Percentiles rank a stretch among this genome's conserved stretches.
Conservation (phyloP, 352 stramenopile species). For the Phytophthora podocarpi region DNA sequence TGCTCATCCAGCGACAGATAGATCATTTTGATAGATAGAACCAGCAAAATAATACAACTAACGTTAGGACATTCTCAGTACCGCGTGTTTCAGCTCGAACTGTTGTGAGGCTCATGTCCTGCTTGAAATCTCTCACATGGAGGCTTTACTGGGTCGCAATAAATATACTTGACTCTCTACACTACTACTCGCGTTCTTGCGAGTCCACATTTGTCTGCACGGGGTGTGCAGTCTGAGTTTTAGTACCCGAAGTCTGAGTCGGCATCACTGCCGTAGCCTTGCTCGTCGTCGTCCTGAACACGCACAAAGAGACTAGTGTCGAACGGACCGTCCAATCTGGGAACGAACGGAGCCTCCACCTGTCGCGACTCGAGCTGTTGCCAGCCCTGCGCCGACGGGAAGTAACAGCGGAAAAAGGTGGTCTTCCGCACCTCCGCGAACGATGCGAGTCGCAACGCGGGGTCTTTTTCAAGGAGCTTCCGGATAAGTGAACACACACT, state of each 20-base stretch:
- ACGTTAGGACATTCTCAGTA: too few species aligned
- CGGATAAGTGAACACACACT: conserved; percentile 54
- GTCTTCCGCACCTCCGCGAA: conserved; percentile 50
- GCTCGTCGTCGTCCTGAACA: conserved; percentile 43
- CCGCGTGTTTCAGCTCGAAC: conserved; percentile 8
- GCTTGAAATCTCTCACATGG: too few species aligned
- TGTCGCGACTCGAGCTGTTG: conserved; percentile 48
- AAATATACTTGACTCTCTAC: conserved; percentile 35
- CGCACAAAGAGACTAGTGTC: conserved; percentile 71
- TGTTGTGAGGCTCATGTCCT: conserved; percentile 9
- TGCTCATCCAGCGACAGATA: conserved; percentile 18
- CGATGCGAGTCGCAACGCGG: conserved; percentile 40
- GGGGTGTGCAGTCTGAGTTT: conserved; percentile 28
- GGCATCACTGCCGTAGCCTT: conserved; percentile 46
- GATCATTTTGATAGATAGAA: conserved; percentile 19
- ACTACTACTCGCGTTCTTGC: conserved; percentile 25
- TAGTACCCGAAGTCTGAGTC: conserved; percentile 51
- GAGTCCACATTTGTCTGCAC: conserved; percentile 27
- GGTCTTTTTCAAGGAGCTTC: conserved; percentile 55
- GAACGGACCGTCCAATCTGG: conserved; percentile 56
- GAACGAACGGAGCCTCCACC: conserved; percentile 57
- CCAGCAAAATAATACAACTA: too few species aligned
- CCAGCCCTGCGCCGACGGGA: conserved; percentile 47
- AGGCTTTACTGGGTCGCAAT: conserved; percentile 18
- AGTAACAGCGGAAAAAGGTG: conserved; percentile 59